phyloP scores from a whole-genome alignment of 192 early-diverging fungal genomes.

The Backusella morwellensis region DNA sequence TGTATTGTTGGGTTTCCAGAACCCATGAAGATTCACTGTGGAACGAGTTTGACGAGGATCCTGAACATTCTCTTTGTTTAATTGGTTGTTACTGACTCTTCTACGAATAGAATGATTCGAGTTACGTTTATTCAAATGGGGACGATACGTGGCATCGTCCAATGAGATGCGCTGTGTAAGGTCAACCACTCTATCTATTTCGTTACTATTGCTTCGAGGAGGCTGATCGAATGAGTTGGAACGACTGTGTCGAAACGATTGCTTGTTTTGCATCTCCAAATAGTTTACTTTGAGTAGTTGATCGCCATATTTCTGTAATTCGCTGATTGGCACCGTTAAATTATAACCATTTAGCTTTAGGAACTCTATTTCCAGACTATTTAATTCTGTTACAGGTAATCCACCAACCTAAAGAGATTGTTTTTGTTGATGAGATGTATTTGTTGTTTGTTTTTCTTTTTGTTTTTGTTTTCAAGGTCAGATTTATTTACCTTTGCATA shows the following conservation, averaged over 20 bases:
- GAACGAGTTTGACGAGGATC: constrained; percentile 23
- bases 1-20: constrained; percentile 10
- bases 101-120: background rate
- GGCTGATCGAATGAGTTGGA: constrained; percentile 19
- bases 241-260: constrained; percentile 8
- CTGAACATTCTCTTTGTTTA: background rate
- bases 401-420: constrained; percentile 72
- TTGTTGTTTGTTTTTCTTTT: background rate
- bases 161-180: constrained; percentile 19
- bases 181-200: constrained; percentile 11
- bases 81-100: background rate
- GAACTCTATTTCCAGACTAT: constrained; percentile 90
- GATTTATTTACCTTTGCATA: constrained; percentile 63
- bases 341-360: constrained; percentile 83
- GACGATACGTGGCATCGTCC: constrained; percentile 4
- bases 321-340: constrained; percentile 70
- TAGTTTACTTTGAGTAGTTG: constrained; percentile 63
- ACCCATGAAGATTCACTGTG: constrained; percentile 20
- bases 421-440: background rate
- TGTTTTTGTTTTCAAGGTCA: background rate
- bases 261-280: constrained; percentile 29
- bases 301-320: constrained; percentile 81
- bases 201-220: background rate
- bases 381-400: constrained; percentile 85
- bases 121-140: background rate